Evolutionary conservation across 495 filamentous ascomycete species (phyloP).

Genomic region (Xylaria grammica): DNA sequence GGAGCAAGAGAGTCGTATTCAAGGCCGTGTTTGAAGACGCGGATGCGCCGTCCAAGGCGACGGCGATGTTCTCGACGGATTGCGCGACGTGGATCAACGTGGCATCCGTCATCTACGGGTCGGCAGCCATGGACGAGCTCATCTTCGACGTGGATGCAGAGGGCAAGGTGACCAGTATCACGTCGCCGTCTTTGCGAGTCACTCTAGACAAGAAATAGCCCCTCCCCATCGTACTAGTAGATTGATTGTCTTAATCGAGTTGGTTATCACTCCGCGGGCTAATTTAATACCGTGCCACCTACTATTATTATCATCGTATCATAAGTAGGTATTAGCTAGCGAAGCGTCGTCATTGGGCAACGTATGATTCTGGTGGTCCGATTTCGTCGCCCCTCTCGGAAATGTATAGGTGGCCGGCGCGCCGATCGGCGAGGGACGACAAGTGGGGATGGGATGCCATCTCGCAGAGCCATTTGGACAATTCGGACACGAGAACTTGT

Average conservation of each 20-base stretch:
- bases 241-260: not conserved
- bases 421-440: no score
- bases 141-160: slow-evolving; percentile 35
- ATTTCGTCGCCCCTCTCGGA: no score
- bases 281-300: no score
- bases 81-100: slow-evolving; percentile 37
- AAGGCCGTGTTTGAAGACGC: slow-evolving; percentile 53
- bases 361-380: no score
- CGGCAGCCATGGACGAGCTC: slow-evolving; percentile 35
- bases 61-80: slow-evolving; percentile 39
- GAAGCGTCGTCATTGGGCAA: no score
- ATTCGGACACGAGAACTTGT: slow-evolving; percentile 17
- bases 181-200: slow-evolving; percentile 34
- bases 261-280: not conserved
- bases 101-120: slow-evolving; percentile 36
- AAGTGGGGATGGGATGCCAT: not conserved
- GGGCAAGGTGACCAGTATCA: slow-evolving; percentile 34
- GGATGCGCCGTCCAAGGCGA: slow-evolving; percentile 31
- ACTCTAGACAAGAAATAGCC: slow-evolving; percentile 32
- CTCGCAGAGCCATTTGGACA: not conserved
- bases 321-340: no score
- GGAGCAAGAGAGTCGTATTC: slow-evolving; percentile 43
- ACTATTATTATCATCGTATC: no score
- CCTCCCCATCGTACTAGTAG: not conserved
- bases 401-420: no score